Evolutionary conservation across 805 yeast species (phyloP), one percentile per base, ranked within the genome.

Genomic region (Clavispora vitiphila): DNA sequence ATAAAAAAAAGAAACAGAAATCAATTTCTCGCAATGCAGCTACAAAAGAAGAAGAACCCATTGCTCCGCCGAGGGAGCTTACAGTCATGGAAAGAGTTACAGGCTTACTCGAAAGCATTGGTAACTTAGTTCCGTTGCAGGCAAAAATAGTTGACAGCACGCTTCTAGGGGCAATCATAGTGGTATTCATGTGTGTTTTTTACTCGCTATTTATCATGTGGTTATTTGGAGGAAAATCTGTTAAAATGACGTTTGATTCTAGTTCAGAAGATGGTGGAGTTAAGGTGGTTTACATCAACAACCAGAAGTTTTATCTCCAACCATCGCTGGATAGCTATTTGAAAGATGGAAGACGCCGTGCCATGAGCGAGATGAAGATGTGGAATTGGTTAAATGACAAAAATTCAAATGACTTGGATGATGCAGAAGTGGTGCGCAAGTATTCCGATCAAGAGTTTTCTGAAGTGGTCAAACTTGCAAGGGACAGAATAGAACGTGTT

Each of bases 351-450:
- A 39, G 38, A 14, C 35, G 34, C 15, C 15, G 36, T 9, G 20
- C 22, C 8, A 34, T 23, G 19, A 32, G 27, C 8, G 48, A 44
- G 19, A 46, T 47, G 3, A 35, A 38, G 16, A 34, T 52, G 38
- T 52, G 56, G 56, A 43, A 48, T 19, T 52, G 54, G 54, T 41
- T 52, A 6, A 35, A 35, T 15, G 38, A 41, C 15, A 8, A 9
- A 9, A 11, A 34, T 9, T 20, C 25, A 7, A 5, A 14, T 21
- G 32, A 29, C 11, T 15, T n/a, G 12, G 24, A 18, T 11, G 18
- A 27, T 16, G 34, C 10, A 8, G 34, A 25, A 4, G 24, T 19
- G 26, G 35, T 12, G 14, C 14, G 21, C 5, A 8, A 2, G 10
- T 21, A 35, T 20, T 15, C 20, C n/a, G 19, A 35, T 11, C 43